Percentiles rank a stretch among this genome's conserved stretches.
Conservation (phyloP, 2,329 filamentous ascomycete species). For the Aureobasidium sp. region DNA sequence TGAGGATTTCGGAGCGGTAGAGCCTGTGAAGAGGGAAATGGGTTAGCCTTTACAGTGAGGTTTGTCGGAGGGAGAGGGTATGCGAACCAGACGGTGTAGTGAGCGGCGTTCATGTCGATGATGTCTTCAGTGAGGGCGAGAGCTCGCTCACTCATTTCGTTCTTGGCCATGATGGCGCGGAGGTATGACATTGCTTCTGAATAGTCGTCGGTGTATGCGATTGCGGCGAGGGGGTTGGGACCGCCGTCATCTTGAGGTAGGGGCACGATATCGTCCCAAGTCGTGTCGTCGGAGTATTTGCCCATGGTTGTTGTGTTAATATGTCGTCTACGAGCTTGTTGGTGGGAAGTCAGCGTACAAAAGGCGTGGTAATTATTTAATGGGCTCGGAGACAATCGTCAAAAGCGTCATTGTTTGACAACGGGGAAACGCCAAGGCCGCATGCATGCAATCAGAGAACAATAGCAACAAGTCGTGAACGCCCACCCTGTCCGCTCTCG, state of each 20-base stretch:
- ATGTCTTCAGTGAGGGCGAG: conserved; percentile 80
- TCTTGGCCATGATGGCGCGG: conserved; percentile 80
- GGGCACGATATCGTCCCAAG: conserved; percentile 77
- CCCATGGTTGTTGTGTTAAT: conserved; percentile 21
- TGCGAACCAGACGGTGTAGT: conserved; percentile 85
- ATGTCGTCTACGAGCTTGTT: neutral
- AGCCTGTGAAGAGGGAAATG: conserved; percentile 41
- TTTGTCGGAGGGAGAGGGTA: conserved; percentile 17
- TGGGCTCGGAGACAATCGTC: neutral
- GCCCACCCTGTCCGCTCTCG: neutral
- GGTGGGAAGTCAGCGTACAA: too few relatives aligned
- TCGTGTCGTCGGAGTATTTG: conserved; percentile 57
- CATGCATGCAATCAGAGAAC: neutral
- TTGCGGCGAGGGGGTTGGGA: conserved; percentile 70
- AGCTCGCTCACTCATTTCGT: conserved; percentile 73
- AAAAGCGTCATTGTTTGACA: conserved; percentile 7
- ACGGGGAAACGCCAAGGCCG: conserved; percentile 1
- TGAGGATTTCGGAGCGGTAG: conserved; percentile 75
- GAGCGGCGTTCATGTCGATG: conserved; percentile 87
- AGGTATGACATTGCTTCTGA: conserved; percentile 89
- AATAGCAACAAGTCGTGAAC: neutral
- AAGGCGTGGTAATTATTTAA: too few relatives aligned
- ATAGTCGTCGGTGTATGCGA: conserved; percentile 85
- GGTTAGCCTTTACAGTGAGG: neutral
- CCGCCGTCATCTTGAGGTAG: conserved; percentile 77